Evolutionary conservation across 768 basidiomycete species (phyloP), one percentile per base, ranked within the genome.

Genomic region (Ramaria sp.): DNA sequence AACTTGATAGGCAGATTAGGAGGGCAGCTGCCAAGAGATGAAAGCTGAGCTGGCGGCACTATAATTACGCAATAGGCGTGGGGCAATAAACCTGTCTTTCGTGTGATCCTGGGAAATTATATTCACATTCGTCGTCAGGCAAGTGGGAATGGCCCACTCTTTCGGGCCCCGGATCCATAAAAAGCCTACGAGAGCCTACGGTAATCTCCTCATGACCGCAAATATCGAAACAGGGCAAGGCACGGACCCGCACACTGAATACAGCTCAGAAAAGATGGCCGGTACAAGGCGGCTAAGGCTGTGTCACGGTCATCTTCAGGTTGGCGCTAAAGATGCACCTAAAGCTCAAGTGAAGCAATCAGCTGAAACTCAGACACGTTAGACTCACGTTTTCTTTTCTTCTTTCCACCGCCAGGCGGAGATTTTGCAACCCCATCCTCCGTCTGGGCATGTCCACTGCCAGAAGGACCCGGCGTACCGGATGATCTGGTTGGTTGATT

Each of bases 1-100:
- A 96, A 85, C 65, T 72, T 99, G 46, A 88, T 85, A 42, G 91
- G 96, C 41, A 75, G 92, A 61, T 67, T 99, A 59, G 86, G 78
- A 0, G 89, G 88, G 76, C 64, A 75, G 42, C 68, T 92, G 38
- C 91, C 91, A 10, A 74, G 86, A 63, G 89, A 92, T 62, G 76
- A 78, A 45, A 51, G 46, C 47, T 57, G 30, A 57, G 37, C 13
- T 22, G 20, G 30, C 20, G 15, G 19, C 24, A 45, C 2, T 5
- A n/a, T 48, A 57, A 2, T 17, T 51, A 20, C 34, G 51, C 31
- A 24, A 33, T 39, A 27, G 13, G 22, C n/a, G n/a, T n/a, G n/a
- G n/a, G n/a, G n/a, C 27, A 27, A 27, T 27, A 27, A 27, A 27
- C 3, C 27, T 2, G 27, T 27, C 27, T 47, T 37, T 33, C 10